Percentiles rank a stretch among this genome's conserved stretches.
Evolutionary conservation across 768 basidiomycete species (phyloP).

Genomic region (Mycena chlorophos): DNA sequence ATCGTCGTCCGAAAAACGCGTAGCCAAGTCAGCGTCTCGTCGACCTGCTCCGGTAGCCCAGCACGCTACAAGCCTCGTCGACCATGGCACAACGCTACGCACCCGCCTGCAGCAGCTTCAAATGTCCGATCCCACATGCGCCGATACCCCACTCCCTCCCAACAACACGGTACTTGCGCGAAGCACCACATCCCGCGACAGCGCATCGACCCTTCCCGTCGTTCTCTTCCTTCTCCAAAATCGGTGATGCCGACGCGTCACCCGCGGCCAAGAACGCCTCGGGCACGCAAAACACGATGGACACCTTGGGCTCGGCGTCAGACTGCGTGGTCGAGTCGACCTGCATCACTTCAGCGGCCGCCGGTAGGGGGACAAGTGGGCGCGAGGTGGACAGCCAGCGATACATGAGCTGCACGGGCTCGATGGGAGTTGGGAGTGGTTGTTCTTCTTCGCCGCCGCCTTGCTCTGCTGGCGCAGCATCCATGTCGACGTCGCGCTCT

Average conservation of each 20-base stretch:
- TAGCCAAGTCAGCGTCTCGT: too few species aligned
- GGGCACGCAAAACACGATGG: conserved; percentile 15
- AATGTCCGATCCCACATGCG: conserved; percentile 50
- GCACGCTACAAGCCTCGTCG: too few species aligned
- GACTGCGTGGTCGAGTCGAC: not conserved
- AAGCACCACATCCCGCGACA: conserved; percentile 40
- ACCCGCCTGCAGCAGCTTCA: conserved; percentile 39
- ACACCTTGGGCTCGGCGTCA: not conserved
- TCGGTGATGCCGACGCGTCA: not conserved
- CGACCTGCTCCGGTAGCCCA: too few species aligned
- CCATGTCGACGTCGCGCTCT: conserved; percentile 25
- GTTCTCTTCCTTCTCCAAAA: conserved; percentile 9
- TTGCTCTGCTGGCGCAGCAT: not conserved
- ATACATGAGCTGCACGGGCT: conserved; percentile 43
- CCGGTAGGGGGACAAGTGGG: conserved; percentile 3
- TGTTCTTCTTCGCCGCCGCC: conserved; percentile 29
- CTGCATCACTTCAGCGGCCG: not conserved
- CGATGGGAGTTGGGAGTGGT: conserved; percentile 12
- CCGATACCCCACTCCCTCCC: conserved; percentile 41
- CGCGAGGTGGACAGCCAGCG: conserved; percentile 51
- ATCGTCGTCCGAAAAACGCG: too few species aligned
- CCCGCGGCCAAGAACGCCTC: conserved; percentile 11
- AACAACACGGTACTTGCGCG: conserved; percentile 49
- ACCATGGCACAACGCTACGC: too few species aligned
- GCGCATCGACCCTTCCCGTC: conserved; percentile 33